Base-by-base conservation (phyloP, 148 eudicot species). In the Rhododendron ovatum region DNA sequence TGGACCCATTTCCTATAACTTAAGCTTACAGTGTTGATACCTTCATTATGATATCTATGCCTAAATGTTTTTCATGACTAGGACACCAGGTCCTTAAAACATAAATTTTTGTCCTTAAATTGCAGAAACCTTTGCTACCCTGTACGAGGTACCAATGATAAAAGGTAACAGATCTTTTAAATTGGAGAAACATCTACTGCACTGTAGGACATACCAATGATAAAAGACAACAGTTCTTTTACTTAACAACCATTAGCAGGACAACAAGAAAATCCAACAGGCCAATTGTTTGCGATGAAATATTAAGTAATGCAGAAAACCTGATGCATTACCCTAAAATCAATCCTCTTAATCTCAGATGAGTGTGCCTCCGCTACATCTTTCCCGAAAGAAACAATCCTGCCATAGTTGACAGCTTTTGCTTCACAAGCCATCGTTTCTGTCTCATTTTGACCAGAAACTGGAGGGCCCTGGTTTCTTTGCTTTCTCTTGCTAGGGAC, bases 371-470 rank as follows among this genome's bases (percentile, higher is more conserved):
- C 91, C 26, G 94, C 94, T 39, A 89, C 84, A 80, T 94, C 98
- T 91, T 90, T 94, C 78, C 98, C 98, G 77, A 95, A 97, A 55
- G 99, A 97, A 90, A 97, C 87, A 12, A 95, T 92, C 87, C 98
- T 91, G 82, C 99, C 99, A 91, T 95, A 97, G 84, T 91, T 55
- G 43, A 80, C 91, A 81, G 78, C 45, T 82, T 92, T 92, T 63
- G 57, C 83, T 50, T 82, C 80, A 86, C 91, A 86, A 85, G 87
- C 92, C 18, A 37, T 53, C 37, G 61, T 80, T 83, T 28, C 90
- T 59, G 89, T 85, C 43, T 84, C 93, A 17, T 83, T 81, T 55
- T 87, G 84, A 81, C 39, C 76, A 35, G 95, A 71, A 47, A 65
- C 47, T 39, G 84, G 33, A 33, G 91, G 90, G 53, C 24, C 87